Base-by-base conservation (phyloP, 1,284 basidiomycete genomes). In the Austroboletus novae-zelandiae region DNA sequence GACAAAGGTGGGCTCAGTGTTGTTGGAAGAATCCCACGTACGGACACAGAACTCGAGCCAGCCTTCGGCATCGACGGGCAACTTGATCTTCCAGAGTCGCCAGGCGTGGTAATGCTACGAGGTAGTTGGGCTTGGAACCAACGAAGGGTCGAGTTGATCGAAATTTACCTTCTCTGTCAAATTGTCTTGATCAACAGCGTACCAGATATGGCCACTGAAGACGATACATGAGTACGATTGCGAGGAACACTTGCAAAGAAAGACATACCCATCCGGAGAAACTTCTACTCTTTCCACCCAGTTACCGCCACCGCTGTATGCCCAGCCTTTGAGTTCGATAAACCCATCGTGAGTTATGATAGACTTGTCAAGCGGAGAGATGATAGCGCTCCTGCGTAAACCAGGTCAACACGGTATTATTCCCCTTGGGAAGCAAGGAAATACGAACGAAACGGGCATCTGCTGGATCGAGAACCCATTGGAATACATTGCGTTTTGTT, bases 11-110 rank as follows among this genome's bases (percentile, higher is more conserved):
- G 79, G 80, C 57, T 81, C 75, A 5, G 78, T 81, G 57, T 82
- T 81, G 64, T 77, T 78, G 9, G 77, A 77, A 15, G 77, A 78
- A 57, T 81, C 79, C 80, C 80, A 81, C 1, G 75, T 75, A 39
- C 79, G 74, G n/a, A 78, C 78, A 53, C 76, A 78, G 64, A 81
- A 76, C 54, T 80, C 79, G 34, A 80, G 70, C 78, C 78, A 81
- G 7, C 79, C 79, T 57, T 82, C 77, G 3, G 79, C 77, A 41
- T 79, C 76, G 42, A 80, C 74, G 2, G 78, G 79, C 1, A 81
- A 55, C 13, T 74, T 70, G 46, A 77, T 74, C 54, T 71, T 74
- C 79, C 79, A 81, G 11, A 81, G 68, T 43, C 78, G 62, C 77
- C 78, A 81, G 0, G 78, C 77, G 47, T 79, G 71, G 56, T 80